Conservation (phyloP, 2,329 filamentous ascomycete genomes). For the Alternaria longipes region DNA sequence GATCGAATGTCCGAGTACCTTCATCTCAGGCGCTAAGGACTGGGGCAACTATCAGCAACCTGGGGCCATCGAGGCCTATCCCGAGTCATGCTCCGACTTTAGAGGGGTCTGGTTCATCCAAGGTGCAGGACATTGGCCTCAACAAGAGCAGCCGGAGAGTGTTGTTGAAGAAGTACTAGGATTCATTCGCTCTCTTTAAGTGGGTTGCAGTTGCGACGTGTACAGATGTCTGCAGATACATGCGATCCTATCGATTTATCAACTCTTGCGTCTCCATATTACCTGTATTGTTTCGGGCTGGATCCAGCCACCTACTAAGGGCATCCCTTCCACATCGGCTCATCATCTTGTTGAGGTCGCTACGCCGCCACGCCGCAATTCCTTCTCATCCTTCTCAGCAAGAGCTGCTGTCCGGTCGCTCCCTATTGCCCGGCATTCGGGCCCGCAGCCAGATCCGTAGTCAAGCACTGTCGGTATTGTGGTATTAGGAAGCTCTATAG, state of each 20-base stretch:
- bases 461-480: not conserved
- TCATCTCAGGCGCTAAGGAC: constrained; percentile 69
- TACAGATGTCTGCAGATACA: not conserved
- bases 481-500: not conserved
- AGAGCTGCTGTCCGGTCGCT: not conserved
- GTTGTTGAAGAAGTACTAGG: constrained; percentile 60
- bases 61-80: constrained; percentile 68
- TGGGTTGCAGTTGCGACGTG: not conserved
- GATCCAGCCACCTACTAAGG: not conserved
- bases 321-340: not conserved
- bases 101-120: constrained; percentile 63
- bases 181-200: constrained; percentile 48
- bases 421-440: not conserved
- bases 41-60: constrained; percentile 76
- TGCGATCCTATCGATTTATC: not conserved
- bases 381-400: not conserved
- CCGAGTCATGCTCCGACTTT: constrained; percentile 63
- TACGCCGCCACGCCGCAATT: not conserved
- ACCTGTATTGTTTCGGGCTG: not conserved
- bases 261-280: not conserved
- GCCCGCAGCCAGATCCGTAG: not conserved
- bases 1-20: constrained; percentile 68
- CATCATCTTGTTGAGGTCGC: not conserved
- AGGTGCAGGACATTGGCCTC: constrained; percentile 74
- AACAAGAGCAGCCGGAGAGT: constrained; percentile 69